Percentiles rank a stretch among this genome's conserved stretches.
Conservation (phyloP, 1,284 basidiomycete genomes). For the Ceratobasidium papillatum region DNA sequence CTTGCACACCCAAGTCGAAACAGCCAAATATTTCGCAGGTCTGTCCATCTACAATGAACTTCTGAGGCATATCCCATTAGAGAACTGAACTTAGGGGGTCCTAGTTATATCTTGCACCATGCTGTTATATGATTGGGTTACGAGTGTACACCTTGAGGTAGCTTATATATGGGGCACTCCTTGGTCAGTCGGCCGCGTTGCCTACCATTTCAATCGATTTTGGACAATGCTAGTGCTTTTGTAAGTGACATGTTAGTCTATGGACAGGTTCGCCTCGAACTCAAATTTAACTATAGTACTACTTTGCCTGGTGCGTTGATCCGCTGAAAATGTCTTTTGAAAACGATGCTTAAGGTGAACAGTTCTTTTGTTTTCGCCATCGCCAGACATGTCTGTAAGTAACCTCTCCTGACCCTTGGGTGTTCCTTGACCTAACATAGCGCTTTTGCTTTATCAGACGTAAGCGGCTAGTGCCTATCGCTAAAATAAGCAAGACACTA, state of each 20-base stretch:
- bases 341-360: too few species aligned
- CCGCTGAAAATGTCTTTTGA: too few species aligned
- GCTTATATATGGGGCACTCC: constrained; percentile 11
- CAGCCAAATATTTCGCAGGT: not conserved
- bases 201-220: constrained; percentile 14
- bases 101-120: constrained; percentile 18
- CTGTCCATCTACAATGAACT: not conserved
- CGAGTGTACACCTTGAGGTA: not conserved
- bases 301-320: not conserved
- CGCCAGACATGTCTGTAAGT: too few species aligned
- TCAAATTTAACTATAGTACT: not conserved
- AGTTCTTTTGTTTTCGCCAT: too few species aligned
- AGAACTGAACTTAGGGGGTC: too few species aligned
- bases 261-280: not conserved
- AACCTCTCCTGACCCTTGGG: too few species aligned
- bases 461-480: not conserved
- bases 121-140: not conserved
- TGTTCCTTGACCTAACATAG: too few species aligned
- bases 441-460: not conserved
- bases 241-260: not conserved
- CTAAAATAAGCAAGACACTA: not conserved
- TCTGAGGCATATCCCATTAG: too few species aligned
- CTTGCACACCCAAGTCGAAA: not conserved
- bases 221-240: not conserved
- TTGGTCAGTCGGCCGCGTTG: not conserved